These are phyloP conservation scores for Chrysoporthe austroafricana DNA, from an alignment of 2,329 filamentous ascomycete genomes.

Conservation along the genomic window DNA sequence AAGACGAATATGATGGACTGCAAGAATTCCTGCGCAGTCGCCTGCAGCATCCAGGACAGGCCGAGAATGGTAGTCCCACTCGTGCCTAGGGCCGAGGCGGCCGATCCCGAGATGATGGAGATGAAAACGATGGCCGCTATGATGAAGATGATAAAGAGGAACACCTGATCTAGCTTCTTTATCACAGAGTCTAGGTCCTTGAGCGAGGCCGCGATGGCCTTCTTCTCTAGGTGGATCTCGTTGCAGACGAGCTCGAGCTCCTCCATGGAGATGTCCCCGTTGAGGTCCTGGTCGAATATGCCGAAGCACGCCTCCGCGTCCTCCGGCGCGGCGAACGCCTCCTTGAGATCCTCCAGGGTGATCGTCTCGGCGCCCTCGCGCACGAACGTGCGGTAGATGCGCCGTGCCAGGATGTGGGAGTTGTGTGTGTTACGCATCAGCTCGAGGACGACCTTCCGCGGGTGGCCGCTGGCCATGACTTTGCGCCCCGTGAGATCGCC, in stretches of 20 bases:
- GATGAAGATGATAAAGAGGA: slow-evolving; percentile 82
- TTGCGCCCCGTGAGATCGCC: slow-evolving; percentile 88
- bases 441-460: slow-evolving; percentile 81
- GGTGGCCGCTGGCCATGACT: slow-evolving; percentile 70
- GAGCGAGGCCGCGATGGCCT: slow-evolving; percentile 90
- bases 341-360: slow-evolving; percentile 74
- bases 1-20: slow-evolving; percentile 96
- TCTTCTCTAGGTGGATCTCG: slow-evolving; percentile 91
- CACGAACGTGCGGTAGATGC: slow-evolving; percentile 85
- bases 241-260: slow-evolving; percentile 92
- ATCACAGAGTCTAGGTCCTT: slow-evolving; percentile 96
- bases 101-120: slow-evolving; percentile 85
- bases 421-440: slow-evolving; percentile 73
- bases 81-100: slow-evolving; percentile 88
- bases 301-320: slow-evolving; percentile 87
- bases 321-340: slow-evolving; percentile 79
- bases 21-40: slow-evolving; percentile 91
- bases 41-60: slow-evolving; percentile 88
- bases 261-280: slow-evolving; percentile 94
- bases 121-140: slow-evolving; percentile 86
- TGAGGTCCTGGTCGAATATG: slow-evolving; percentile 96
- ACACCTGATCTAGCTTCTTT: slow-evolving; percentile 83
- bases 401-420: slow-evolving; percentile 82
- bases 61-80: slow-evolving; percentile 87
- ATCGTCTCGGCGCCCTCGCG: slow-evolving; percentile 77